phyloP scores from a whole-genome alignment of 805 yeast genomes.

The Schizosaccharomyces osmophilus region DNA sequence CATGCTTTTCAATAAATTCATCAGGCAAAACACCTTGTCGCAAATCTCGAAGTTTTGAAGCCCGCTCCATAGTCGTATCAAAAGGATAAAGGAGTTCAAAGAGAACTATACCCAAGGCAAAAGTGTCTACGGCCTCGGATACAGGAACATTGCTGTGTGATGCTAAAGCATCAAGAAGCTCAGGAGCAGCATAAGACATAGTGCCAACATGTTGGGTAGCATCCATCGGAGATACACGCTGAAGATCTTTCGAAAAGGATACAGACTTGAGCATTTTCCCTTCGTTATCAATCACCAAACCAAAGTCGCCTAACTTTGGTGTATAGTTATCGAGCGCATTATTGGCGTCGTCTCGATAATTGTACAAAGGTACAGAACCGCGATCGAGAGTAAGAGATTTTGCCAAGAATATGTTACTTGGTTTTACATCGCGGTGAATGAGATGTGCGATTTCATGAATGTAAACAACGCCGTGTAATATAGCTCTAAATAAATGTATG shows the following conservation, averaged over 20 bases:
- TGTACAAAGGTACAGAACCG: constrained; percentile 11
- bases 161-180: constrained; percentile 25
- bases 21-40: neutral
- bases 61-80: constrained; percentile 87
- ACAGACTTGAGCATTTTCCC: neutral
- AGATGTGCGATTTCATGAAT: constrained; percentile 72
- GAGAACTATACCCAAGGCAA: constrained; percentile 78
- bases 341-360: neutral
- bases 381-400: constrained; percentile 42
- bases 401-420: constrained; percentile 80
- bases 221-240: constrained; percentile 24
- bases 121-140: constrained; percentile 86
- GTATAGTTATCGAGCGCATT: neutral
- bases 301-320: constrained; percentile 84
- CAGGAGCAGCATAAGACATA: constrained; percentile 73
- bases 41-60: constrained; percentile 23
- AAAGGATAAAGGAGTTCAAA: constrained; percentile 80
- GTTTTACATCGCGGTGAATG: constrained; percentile 84
- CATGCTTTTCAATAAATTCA: neutral
- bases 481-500: constrained; percentile 54
- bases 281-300: constrained; percentile 42
- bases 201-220: constrained; percentile 87
- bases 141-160: constrained; percentile 29
- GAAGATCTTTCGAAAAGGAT: too few relatives aligned
- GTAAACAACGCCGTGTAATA: constrained; percentile 69